Base-by-base conservation (phyloP, 495 filamentous ascomycete species). In the Penicillium flavigenum region DNA sequence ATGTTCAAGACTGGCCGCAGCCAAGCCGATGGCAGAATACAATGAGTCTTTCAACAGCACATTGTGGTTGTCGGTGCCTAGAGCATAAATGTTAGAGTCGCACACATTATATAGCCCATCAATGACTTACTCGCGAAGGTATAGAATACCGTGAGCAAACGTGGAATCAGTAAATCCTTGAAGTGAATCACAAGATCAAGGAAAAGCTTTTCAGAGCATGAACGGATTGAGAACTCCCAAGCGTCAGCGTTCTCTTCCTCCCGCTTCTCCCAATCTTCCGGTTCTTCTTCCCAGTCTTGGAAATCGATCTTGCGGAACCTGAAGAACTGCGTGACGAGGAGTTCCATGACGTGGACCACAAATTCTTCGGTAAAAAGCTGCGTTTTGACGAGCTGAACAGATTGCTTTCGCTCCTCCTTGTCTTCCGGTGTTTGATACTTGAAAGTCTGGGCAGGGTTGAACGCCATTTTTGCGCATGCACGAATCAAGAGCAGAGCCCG, bases 181-280 rank as follows among this genome's bases (percentile, higher is more conserved):
- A 89, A 92, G 68, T 96, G 86, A 38, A 88, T 88, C 24, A 96
- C 81, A 1, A 98, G 80, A 61, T 97, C 94, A 63, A 98, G 79
- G 69, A 97, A 96, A 16, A 98, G 79, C 70, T 92, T 95, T 72
- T 98, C 92, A 0, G 92, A 87, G 65, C 94, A 98, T 0, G 91
- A 88, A 8, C 91, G 85, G 42, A 98, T 84, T 26, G 91, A 84
- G 74, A 91, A 95, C 62, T 96, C 90, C 82, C 86, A 95, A 7
- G 86, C 86, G 56, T 91, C 87, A 19, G 89, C 83, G 49, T 86
- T 81, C 42, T 83, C 87, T 54, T 94, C 88, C 74, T 96, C 90
- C 64, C 82, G 82, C 57, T 84, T 83, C 64, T 96, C 91, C 94
- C 93, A 98, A 47, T 92, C 89, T 64, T 97, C 89, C 0, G 92